Evolutionary conservation across 768 basidiomycete genomes (phyloP).

Genomic region (Pholiota conissans): DNA sequence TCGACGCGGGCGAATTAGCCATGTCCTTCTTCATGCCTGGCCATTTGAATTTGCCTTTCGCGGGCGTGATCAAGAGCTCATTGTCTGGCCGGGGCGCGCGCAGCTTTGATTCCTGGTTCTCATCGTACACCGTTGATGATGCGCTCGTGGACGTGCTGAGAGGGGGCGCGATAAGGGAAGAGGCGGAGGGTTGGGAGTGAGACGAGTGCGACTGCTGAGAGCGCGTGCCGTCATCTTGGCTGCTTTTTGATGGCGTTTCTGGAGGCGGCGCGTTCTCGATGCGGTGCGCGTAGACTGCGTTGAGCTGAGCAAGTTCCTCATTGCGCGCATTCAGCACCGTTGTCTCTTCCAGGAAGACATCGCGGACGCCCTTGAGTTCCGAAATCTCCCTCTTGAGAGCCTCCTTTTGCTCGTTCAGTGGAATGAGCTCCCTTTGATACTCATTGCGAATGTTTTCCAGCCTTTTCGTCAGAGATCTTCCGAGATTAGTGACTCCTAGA

Average conservation of each 20-base stretch:
- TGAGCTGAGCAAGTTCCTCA: slow-evolving; percentile 88
- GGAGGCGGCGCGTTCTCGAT: slow-evolving; percentile 55
- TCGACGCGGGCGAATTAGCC: slow-evolving; percentile 26
- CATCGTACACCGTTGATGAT: slow-evolving; percentile 52
- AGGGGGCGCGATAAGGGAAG: slow-evolving; percentile 31
- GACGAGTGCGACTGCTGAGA: slow-evolving; percentile 23
- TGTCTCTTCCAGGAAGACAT: slow-evolving; percentile 89
- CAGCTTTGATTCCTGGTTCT: slow-evolving; percentile 37
- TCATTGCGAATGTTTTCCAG: slow-evolving; percentile 86
- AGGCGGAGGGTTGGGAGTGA: slow-evolving; percentile 11
- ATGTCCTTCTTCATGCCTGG: slow-evolving; percentile 57
- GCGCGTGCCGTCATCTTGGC: slow-evolving; percentile 27
- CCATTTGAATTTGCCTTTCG: slow-evolving; percentile 72
- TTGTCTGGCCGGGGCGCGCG: slow-evolving; percentile 46
- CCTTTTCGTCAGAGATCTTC: slow-evolving; percentile 78
- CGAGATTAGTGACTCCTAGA: slow-evolving; percentile 44
- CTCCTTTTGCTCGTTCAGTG: slow-evolving; percentile 82
- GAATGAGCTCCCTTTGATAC: slow-evolving; percentile 85
- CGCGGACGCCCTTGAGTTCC: slow-evolving; percentile 84
- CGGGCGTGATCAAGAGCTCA: slow-evolving; percentile 43
- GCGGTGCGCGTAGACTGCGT: slow-evolving; percentile 77
- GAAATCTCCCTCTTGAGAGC: slow-evolving; percentile 75
- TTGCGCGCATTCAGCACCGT: slow-evolving; percentile 88
- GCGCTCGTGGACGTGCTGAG: slow-evolving; percentile 43
- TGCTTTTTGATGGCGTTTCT: slow-evolving; percentile 32